Base-by-base conservation (phyloP, 208 protist genomes). In the Pavlovales sp. region DNA sequence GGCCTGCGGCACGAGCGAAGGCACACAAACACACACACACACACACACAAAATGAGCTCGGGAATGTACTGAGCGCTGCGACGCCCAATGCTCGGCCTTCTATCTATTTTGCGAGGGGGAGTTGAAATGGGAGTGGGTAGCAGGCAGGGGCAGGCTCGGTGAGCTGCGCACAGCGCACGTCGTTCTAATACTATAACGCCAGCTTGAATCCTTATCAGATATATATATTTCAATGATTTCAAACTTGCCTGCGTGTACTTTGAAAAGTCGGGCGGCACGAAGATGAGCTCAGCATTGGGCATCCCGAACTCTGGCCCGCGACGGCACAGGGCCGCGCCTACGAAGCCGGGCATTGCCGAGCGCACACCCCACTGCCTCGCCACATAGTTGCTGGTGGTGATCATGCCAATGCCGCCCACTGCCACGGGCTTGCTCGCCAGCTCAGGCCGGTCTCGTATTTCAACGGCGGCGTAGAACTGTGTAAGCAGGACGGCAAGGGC, bases 321-420 rank as follows among this genome's bases (percentile, higher is more conserved):
- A 32, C 67, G 20, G 79, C 90, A 87, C 22, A 90, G 79, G 46
- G 38, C 40, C 87, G 82, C 34, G 32, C 75, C 66, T n/a, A 79
- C 38, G 41, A 90, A 84, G 47, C 89, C 89, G 38, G 90, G 90
- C 97, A 98, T 98, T 20, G 96, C 97, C 36, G 94, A 95, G 47
- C 97, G 95, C 39, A 98, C 96, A 41, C 97, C 97, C 92, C 95
- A 98, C 92, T 97, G 93, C 37, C 97, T 93, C 28, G 97, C 97
- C 71, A 96, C 94, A 92, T 98, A 98, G 93, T 97, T 98, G 0
- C 95, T 95, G n/a, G 97, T 98, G 39, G 92, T 94, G 14, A 98
- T 93, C 97, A 98, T 98, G 75, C 92, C 90, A 87, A 92, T 91
- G 75, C 94, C 93, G 67, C 97, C 97, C 0, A 98, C 96, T 38